Evolutionary conservation across 1,284 basidiomycete genomes (phyloP).

Genomic region (Ustilago bromivora): DNA sequence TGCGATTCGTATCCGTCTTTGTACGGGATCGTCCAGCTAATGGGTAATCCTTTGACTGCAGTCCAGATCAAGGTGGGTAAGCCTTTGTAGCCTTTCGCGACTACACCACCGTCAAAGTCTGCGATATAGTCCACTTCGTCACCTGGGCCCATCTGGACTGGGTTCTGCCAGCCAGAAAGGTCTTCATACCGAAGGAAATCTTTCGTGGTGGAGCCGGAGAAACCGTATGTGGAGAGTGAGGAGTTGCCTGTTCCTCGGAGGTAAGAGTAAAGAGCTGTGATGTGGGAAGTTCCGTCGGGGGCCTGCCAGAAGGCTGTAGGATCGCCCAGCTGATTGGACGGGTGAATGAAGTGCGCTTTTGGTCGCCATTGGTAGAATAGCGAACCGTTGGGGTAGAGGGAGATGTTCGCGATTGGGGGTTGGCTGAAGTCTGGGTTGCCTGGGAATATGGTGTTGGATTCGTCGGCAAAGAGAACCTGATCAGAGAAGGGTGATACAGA

Average conservation of each 20-base stretch:
- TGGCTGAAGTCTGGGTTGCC: slow-evolving; percentile 27
- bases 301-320: slow-evolving; percentile 41
- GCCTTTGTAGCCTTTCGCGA: slow-evolving; percentile 35
- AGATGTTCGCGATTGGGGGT: slow-evolving; percentile 35
- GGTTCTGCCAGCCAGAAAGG: slow-evolving; percentile 23
- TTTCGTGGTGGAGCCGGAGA: slow-evolving; percentile 31
- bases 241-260: slow-evolving; percentile 23
- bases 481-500: neutral
- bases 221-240: slow-evolving; percentile 21
- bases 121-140: slow-evolving; percentile 37
- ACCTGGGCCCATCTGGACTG: slow-evolving; percentile 36
- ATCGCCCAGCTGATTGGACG: slow-evolving; percentile 41
- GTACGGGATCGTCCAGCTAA: slow-evolving; percentile 45
- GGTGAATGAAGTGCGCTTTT: slow-evolving; percentile 41
- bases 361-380: slow-evolving; percentile 50
- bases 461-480: neutral
- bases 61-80: slow-evolving; percentile 43
- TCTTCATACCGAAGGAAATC: slow-evolving; percentile 33
- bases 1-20: slow-evolving; percentile 37
- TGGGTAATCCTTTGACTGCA: slow-evolving; percentile 31
- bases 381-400: slow-evolving; percentile 23
- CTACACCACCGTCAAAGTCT: slow-evolving; percentile 41
- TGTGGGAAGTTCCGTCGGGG: slow-evolving; percentile 16
- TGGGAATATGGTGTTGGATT: slow-evolving; percentile 3
- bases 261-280: slow-evolving; percentile 37